Evolutionary conservation across 768 basidiomycete species (phyloP), one percentile per base, ranked within the genome.

Genomic region (Butyriboletus loyo): DNA sequence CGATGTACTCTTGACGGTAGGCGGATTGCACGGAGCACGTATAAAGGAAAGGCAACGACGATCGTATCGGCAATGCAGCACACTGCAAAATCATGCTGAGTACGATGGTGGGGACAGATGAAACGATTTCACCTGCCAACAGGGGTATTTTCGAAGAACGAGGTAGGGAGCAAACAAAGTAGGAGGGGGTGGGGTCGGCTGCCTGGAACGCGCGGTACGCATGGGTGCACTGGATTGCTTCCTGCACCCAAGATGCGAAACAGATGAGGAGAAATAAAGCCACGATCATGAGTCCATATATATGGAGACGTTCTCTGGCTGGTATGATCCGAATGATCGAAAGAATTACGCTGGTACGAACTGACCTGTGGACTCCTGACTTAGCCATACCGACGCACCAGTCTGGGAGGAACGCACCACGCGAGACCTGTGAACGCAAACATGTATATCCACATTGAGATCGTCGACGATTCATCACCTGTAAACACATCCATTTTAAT

Each of bases 301-400:
- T 32, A 11, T 54, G 49, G 46, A 62, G 56, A 9, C 49, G 45
- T 34, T 48, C 64, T 13, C 27, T 28, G 8, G 31, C 9, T 5
- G 56, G 60, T 43, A 65, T 49, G 7, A 62, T 36, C 17, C 62
- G 62, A 46, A 52, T 22, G 24, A 65, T 55, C 13, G 62, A 63
- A 24, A 45, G 53, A 2, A 63, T 35, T 1, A 63, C 55, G 47
- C 62, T 63, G 37, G 58, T 44, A n/a, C 62, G 63, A 27, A 65
- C 56, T 1, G 60, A 49, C 62, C 62, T 63, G 31, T 34, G 5
- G 5, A 17, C 37, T 15, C 15, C 19, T 13, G 36, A 42, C 11
- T 39, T 37, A 17, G 42, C n/a, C 10, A n/a, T 17, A 38, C 13
- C 5, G 13, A 37, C 17, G 17, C 21, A 9, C 6, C 17, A 37